phyloP scores from a whole-genome alignment of 2,329 filamentous ascomycete species.

The Phaeoacremonium minimum region DNA sequence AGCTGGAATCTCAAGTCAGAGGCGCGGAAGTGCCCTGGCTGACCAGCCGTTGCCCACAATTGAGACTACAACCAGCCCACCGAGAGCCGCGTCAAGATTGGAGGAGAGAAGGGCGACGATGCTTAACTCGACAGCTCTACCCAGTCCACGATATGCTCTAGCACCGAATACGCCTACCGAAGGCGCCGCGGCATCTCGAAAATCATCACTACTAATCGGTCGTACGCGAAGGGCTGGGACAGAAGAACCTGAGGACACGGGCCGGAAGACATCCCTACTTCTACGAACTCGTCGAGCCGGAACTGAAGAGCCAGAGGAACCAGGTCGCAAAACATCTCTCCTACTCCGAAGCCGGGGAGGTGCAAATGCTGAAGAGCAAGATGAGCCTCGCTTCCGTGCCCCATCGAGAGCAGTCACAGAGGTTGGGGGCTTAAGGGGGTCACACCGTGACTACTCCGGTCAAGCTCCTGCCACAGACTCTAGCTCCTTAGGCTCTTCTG shows the following conservation, averaged over 20 bases:
- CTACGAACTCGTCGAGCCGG: slow-evolving; percentile 38
- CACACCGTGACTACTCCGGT: slow-evolving; percentile 32
- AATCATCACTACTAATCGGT: slow-evolving; percentile 44
- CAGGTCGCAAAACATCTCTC: slow-evolving; percentile 37
- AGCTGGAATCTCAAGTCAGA: slow-evolving; percentile 22
- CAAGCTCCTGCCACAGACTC: slow-evolving; percentile 29
- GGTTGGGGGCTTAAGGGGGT: slow-evolving; percentile 30
- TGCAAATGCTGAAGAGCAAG: slow-evolving; percentile 43
- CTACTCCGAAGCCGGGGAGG: slow-evolving; percentile 40
- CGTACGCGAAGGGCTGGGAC: slow-evolving; percentile 41
- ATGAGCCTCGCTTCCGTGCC: slow-evolving; percentile 45
- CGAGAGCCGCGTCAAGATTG: slow-evolving; percentile 40
- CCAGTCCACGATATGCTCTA: slow-evolving; percentile 36
- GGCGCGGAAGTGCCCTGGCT: slow-evolving; percentile 33
- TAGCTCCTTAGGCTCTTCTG: slow-evolving; percentile 33
- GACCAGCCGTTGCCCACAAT: slow-evolving; percentile 33
- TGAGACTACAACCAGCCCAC: slow-evolving; percentile 35
- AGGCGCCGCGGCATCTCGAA: slow-evolving; percentile 30
- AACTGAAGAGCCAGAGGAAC: slow-evolving; percentile 46
- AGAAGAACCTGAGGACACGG: slow-evolving; percentile 41
- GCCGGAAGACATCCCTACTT: slow-evolving; percentile 42
- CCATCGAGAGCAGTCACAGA: slow-evolving; percentile 58
- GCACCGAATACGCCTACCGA: slow-evolving; percentile 37
- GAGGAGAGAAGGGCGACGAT: slow-evolving; percentile 49
- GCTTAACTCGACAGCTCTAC: slow-evolving; percentile 36